Base-by-base conservation (phyloP, 1,284 basidiomycete genomes). In the Apiotrichum montevideense region DNA sequence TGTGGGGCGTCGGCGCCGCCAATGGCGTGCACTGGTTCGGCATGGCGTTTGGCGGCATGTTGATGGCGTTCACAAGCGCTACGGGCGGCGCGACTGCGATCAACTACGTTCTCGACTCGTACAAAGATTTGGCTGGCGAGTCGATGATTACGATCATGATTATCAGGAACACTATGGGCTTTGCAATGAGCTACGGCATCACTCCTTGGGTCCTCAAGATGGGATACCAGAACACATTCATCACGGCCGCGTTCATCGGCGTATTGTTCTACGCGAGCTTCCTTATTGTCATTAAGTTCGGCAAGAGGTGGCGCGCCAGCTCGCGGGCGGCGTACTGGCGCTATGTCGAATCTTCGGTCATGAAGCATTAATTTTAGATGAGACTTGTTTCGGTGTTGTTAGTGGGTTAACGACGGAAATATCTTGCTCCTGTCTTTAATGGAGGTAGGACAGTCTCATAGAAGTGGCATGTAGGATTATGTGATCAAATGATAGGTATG, bases 1-100 rank as follows among this genome's bases (percentile, higher is more conserved):
- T 67, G 9, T 69, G 63, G 59, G 68, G 68, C 7, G 63, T 70
- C 32, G 66, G 67, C 10, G 67, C 64, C 0, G 55, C 56, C n/a
- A 32, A 62, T 32, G 44, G 51, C 33, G 35, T 68, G 7, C 62
- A 64, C 56, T 70, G 62, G 63, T 40, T 67, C 39, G 66, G 63
- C 11, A 59, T 67, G 15, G 57, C 58, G 4, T 32, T 65, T 11
- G 68, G 65, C 21, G 61, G 59, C n/a, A 46, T 52, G 7, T 45
- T 66, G 8, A 49, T 64, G 11, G 59, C 64, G 6, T 65, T 60
- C 51, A 58, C 57, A 2, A 58, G 51, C 15, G 66, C 61, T 11
- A 57, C 53, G 11, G 62, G 54, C 45, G 66, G 60, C n/a, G 58
- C 61, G 10, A 56, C 63, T 33, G 56, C 68, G 10, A 54, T 67